phyloP scores from a whole-genome alignment of 148 eudicot genomes.

The Rhododendron henanense region DNA sequence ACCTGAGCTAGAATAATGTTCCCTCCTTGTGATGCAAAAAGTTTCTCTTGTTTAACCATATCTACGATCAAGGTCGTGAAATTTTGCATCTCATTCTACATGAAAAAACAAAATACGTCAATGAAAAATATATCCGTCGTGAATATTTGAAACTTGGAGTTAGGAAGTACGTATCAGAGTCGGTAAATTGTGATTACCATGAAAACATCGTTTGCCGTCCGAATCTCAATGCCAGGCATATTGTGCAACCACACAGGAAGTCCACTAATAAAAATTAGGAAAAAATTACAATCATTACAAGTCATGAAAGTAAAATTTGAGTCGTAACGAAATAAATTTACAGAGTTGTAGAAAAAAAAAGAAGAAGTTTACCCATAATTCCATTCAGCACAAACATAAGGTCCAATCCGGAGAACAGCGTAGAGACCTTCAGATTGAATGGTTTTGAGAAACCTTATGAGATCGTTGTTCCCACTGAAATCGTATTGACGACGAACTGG shows the following conservation, averaged over 20 bases:
- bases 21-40: slow-evolving; percentile 70
- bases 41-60: slow-evolving; percentile 47
- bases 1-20: slow-evolving; percentile 65
- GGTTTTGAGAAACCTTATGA: slow-evolving; percentile 51
- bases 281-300: not conserved
- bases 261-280: slow-evolving; percentile 30
- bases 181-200: slow-evolving; percentile 23
- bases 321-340: not conserved
- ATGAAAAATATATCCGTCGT: not conserved
- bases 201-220: slow-evolving; percentile 41
- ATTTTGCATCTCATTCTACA: slow-evolving; percentile 54
- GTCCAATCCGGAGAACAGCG: slow-evolving; percentile 66
- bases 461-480: slow-evolving; percentile 45
- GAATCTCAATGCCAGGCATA: slow-evolving; percentile 45
- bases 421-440: slow-evolving; percentile 58
- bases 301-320: not conserved
- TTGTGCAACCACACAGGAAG: slow-evolving; percentile 65
- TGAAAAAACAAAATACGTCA: not conserved
- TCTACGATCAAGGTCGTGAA: slow-evolving; percentile 54
- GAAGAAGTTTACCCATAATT: slow-evolving; percentile 48
- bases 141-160: not conserved
- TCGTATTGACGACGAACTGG: slow-evolving; percentile 51
- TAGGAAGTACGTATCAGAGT: not conserved
- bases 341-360: not conserved
- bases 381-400: slow-evolving; percentile 79